These are phyloP conservation scores for Brassica cretica DNA, from an alignment of 345 rosid genomes.

Conservation along the genomic window DNA sequence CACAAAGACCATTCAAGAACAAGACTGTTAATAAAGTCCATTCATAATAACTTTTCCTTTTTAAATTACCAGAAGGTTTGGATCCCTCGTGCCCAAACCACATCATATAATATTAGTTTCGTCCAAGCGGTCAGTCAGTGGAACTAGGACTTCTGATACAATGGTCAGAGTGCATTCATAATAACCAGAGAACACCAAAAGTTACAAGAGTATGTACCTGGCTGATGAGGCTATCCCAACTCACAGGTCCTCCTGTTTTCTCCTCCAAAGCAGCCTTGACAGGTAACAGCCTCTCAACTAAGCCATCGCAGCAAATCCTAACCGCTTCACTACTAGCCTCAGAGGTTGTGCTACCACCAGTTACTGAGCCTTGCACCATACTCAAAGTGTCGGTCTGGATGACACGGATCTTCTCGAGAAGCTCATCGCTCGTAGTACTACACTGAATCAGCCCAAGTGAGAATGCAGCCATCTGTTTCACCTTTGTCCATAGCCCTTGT, in stretches of 20 bases:
- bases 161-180: neutral
- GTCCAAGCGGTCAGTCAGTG: too few species aligned
- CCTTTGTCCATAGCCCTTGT: conserved; percentile 97
- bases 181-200: conserved; percentile 1
- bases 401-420: conserved; percentile 67
- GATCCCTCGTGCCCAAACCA: too few species aligned
- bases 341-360: conserved; percentile 87
- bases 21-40: neutral
- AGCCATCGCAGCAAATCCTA: conserved; percentile 63
- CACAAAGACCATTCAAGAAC: neutral
- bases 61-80: too few species aligned
- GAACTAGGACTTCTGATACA: too few species aligned
- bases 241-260: conserved; percentile 51
- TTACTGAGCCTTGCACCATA: conserved; percentile 74
- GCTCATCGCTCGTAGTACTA: conserved; percentile 47
- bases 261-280: conserved; percentile 51
- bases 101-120: too few species aligned
- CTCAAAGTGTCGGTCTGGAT: conserved; percentile 75
- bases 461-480: conserved; percentile 83
- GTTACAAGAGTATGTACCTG: conserved; percentile 55
- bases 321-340: conserved; percentile 84
- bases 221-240: conserved; percentile 68
- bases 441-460: conserved; percentile 61
- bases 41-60: neutral
- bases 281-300: conserved; percentile 69